A percentile compares a stretch with the other conserved stretches of the same genome.
Evolutionary conservation across 176 grass and related monocot species (phyloP).

Genomic region (Rhynchospora pubera): DNA sequence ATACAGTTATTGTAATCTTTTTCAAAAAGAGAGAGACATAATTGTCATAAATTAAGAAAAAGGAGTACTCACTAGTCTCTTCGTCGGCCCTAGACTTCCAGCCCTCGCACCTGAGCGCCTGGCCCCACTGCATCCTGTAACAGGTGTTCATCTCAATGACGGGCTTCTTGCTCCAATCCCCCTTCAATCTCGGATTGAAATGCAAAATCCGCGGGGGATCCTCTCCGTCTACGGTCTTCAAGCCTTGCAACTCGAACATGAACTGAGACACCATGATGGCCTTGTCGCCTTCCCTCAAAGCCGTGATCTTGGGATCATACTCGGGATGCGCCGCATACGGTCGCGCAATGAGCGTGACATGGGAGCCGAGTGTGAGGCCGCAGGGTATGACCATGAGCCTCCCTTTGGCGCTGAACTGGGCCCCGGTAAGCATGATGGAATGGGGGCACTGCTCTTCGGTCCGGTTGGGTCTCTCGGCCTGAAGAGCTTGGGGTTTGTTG

Average conservation of each 20-base stretch:
- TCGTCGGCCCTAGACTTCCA: slow-evolving; percentile 72
- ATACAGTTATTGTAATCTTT: too few species aligned
- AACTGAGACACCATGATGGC: slow-evolving; percentile 97
- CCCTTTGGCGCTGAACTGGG: slow-evolving; percentile 48
- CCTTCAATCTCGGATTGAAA: slow-evolving; percentile 85
- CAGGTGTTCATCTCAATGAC: slow-evolving; percentile 98
- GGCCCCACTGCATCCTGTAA: slow-evolving; percentile 98
- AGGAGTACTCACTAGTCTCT: slow-evolving; percentile 53
- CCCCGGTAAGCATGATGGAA: slow-evolving; percentile 54
- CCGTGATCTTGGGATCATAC: slow-evolving; percentile 66
- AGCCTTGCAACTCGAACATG: slow-evolving; percentile 95
- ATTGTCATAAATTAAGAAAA: too few species aligned
- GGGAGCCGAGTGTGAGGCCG: slow-evolving; percentile 81
- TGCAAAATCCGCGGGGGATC: slow-evolving; percentile 92
- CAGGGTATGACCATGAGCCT: slow-evolving; percentile 69
- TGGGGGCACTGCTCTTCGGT: slow-evolving; percentile 60
- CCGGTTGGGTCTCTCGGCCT: neutral
- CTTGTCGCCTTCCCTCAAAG: slow-evolving; percentile 54
- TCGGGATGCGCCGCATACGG: slow-evolving; percentile 59
- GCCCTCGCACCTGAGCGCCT: slow-evolving; percentile 62
- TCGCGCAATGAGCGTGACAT: slow-evolving; percentile 70
- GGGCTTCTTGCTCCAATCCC: slow-evolving; percentile 87
- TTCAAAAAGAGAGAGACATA: neutral
- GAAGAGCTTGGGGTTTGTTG: slow-evolving; percentile 1
- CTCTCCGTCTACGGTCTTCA: slow-evolving; percentile 83